Conservation (phyloP, 768 basidiomycete species). For the Solioccasus polychromus region DNA sequence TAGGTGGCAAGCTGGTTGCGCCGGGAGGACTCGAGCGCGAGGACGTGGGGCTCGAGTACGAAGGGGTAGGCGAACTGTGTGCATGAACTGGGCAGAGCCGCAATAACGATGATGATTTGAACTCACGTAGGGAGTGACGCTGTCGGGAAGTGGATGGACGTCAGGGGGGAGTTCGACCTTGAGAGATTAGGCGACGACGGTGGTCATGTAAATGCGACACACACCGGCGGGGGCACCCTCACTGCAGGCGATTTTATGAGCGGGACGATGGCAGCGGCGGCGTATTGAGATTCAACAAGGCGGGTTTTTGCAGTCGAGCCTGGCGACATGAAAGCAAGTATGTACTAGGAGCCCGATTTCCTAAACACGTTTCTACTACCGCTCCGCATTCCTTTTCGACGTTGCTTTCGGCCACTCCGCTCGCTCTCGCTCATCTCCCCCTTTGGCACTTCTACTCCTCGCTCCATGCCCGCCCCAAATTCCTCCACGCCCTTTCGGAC, state of each 20-base stretch:
- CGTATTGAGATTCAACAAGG: constrained; percentile 83
- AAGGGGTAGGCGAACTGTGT: constrained; percentile 97
- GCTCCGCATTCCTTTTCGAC: constrained; percentile 78
- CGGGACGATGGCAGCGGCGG: constrained; percentile 71
- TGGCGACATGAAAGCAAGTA: not conserved
- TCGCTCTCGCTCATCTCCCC: constrained; percentile 60
- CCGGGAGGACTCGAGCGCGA: constrained; percentile 73
- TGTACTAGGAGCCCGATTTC: constrained; percentile 17
- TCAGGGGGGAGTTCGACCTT: constrained; percentile 87
- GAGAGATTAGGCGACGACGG: not conserved
- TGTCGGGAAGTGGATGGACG: constrained; percentile 92
- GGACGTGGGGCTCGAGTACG: constrained; percentile 83
- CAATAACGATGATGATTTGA: not conserved
- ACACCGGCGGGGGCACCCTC: constrained; percentile 77
- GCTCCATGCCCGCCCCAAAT: constrained; percentile 91
- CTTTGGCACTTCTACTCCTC: constrained; percentile 53
- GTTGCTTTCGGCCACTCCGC: constrained; percentile 72
- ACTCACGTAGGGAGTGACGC: constrained; percentile 83
- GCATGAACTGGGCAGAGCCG: not conserved
- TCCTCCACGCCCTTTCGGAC: constrained; percentile 63
- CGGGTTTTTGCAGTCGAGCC: too few species aligned
- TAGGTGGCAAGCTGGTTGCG: constrained; percentile 64
- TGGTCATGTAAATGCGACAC: constrained; percentile 21
- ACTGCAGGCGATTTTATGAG: constrained; percentile 92
- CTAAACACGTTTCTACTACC: constrained; percentile 87